Base-by-base conservation (phyloP, 2,329 filamentous ascomycete species). In the Sporothrix sp. region DNA sequence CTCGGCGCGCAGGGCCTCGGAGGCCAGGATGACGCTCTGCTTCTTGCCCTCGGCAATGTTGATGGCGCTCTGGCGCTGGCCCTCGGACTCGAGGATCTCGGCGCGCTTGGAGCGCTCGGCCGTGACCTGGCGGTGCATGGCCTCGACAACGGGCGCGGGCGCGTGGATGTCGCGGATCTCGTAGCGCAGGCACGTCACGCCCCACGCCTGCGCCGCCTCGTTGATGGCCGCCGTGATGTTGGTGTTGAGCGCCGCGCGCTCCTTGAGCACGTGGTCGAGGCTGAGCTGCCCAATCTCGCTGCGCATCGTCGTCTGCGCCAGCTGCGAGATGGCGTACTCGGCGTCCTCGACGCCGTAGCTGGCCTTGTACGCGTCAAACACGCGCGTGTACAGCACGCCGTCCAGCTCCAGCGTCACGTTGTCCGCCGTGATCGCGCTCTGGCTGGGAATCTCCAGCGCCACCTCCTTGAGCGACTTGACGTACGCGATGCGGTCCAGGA, bases 181-280 rank as follows among this genome's bases (percentile, higher is more conserved):
- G 73, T 98, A 98, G 52, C 93, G 85, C 55, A 98, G 76, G 65
- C 93, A 98, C 30, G 88, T 87, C 18, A 98, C 88, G 53, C 93
- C 93, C 93, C 93, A 98, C 49, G 91, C 91, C 61, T 94, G 85
- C 4, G 93, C 91, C 1, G 93, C 93, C 67, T 97, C 91, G 67
- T 98, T 98, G 76, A 98, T 97, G 38, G 93, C 91, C 52, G 87
- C 84, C n/a, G 93, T 97, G 65, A 98, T 98, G 71, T 98, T 97
- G 58, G 82, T 89, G 74, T 98, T 98, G 59, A 98, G 82, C 18
- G 89, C 87, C 3, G 90, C 88, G 57, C 93, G 88, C 75, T 98
- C 93, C 67, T 97, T 97, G 52, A 98, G 79, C 39, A 98, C 93
- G 69, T 98, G 91, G 68, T 98, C 93, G 60, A 98, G 85, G 1